Base-by-base conservation (phyloP, 2,329 filamentous ascomycete species). In the Xylariaceae sp. region DNA sequence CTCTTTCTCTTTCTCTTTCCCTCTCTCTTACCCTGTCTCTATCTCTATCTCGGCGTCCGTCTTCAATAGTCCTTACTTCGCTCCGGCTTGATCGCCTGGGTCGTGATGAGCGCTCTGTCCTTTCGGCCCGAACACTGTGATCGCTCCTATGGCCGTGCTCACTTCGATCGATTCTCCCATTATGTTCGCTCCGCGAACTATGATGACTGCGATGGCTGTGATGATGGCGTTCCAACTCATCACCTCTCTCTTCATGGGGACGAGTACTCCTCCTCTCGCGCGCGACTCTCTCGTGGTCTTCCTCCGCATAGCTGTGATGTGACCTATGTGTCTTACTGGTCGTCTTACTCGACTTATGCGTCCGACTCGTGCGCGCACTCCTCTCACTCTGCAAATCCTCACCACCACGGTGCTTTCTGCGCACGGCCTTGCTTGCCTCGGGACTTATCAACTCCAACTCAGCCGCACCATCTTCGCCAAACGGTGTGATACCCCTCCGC, bases 361-460 rank as follows among this genome's bases (percentile, higher is more conserved):
- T 73, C 55, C 69, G 66, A 54, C 62, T 65, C 3, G 71, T 72
- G 15, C 70, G 66, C 51, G 55, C 55, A 42, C 69, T 72, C 3
- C 68, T 67, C 50, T 67, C 67, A 4, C 67, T 9, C 9, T 42
- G 9, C 8, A 9, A 4, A 13, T 67, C 58, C 65, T 65, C 56
- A 70, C 70, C 76, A 34, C 73, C 72, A 49, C 78, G 73, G 58
- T 78, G 73, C 65, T 76, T 69, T 50, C 65, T 66, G 8, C 74
- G 70, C 2, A 77, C 75, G 11, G 77, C 78, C 7, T 77, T 77
- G 58, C 82, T 77, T 4, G 82, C 82, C 67, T 77, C 73, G 1
- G 82, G 82, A 52, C 80, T 84, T 66, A 85, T 85, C 60, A 85
- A 76, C 70, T 85, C 82, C 23, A 81, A 66, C 52, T 84, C 82